These are phyloP conservation scores for Colletotrichum falcatum DNA, from an alignment of 2,329 filamentous ascomycete species.

Conservation along the genomic window DNA sequence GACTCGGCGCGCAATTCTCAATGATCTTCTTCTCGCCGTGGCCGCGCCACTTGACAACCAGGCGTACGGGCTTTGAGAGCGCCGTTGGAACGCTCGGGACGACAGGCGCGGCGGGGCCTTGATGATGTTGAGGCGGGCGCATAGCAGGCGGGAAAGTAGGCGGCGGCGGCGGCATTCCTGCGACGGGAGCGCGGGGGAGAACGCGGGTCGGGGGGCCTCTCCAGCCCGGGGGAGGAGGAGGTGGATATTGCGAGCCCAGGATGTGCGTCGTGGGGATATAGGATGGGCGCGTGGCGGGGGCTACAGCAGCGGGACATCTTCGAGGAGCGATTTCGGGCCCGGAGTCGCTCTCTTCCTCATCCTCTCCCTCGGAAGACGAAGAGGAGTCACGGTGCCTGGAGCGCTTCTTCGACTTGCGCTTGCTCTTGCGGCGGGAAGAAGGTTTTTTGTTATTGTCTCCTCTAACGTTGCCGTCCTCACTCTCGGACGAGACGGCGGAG, in stretches of 20 bases:
- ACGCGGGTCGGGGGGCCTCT: conserved; percentile 25
- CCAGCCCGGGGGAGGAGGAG: conserved; percentile 30
- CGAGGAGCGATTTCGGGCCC: conserved; percentile 43
- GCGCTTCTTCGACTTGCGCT: conserved; percentile 25
- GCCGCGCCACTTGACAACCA: conserved; percentile 47
- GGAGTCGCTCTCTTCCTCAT: conserved; percentile 11
- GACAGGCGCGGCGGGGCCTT: not conserved
- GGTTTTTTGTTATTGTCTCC: conserved; percentile 26
- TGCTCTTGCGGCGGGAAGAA: conserved; percentile 16
- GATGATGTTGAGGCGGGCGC: conserved; percentile 9
- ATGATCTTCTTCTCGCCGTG: conserved; percentile 49
- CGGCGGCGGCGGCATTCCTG: conserved; percentile 12
- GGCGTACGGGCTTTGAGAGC: conserved; percentile 43
- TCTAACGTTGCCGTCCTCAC: conserved; percentile 12
- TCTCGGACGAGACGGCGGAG: conserved; percentile 26
- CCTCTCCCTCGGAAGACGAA: conserved; percentile 5
- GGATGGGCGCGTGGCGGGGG: conserved; percentile 15
- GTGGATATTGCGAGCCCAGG: conserved; percentile 8
- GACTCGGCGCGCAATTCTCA: conserved; percentile 43
- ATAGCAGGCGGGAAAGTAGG: conserved; percentile 24
- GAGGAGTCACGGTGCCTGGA: conserved; percentile 9
- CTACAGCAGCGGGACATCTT: conserved; percentile 37
- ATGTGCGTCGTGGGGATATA: conserved; percentile 44
- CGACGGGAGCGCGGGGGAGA: conserved; percentile 36
- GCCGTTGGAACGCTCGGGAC: conserved; percentile 23